Conservation (phyloP, 306 rosid species). For the Quercus robur region DNA sequence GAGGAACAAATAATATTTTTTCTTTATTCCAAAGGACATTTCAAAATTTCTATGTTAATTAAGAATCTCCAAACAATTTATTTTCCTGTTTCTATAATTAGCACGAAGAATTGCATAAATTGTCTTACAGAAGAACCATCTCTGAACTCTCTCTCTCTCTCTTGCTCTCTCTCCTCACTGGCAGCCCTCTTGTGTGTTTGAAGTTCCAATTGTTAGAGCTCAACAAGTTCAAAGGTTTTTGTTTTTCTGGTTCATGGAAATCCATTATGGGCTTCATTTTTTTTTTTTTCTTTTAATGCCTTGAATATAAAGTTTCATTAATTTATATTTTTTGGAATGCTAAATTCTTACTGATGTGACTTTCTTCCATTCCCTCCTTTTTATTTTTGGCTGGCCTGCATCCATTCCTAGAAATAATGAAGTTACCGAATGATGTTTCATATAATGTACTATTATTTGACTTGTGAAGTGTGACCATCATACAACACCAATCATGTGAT, state of each 20-base stretch:
- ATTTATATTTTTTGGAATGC: neutral
- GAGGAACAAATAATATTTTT: neutral
- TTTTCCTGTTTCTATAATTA: neutral
- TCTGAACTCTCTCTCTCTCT: neutral
- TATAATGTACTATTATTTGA: no score
- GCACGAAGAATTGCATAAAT: neutral
- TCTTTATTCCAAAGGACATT: neutral
- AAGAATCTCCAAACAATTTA: neutral
- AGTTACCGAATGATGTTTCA: no score
- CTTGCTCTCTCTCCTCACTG: neutral
- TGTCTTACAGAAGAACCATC: neutral
- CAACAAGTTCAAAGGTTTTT: no score
- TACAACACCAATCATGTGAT: no score
- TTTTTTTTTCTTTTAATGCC: neutral
- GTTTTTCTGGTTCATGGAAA: no score
- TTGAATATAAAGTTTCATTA: neutral
- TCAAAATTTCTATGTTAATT: neutral
- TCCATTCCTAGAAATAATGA: no score
- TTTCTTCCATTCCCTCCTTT: neutral
- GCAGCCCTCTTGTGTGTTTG: neutral
- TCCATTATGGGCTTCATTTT: neutral
- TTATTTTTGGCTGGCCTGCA: no score
- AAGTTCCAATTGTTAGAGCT: no score
- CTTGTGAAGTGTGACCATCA: no score
- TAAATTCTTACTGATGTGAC: neutral